Base-by-base conservation (phyloP, 352 stramenopile genomes). In the Globisporangium nagaii region DNA sequence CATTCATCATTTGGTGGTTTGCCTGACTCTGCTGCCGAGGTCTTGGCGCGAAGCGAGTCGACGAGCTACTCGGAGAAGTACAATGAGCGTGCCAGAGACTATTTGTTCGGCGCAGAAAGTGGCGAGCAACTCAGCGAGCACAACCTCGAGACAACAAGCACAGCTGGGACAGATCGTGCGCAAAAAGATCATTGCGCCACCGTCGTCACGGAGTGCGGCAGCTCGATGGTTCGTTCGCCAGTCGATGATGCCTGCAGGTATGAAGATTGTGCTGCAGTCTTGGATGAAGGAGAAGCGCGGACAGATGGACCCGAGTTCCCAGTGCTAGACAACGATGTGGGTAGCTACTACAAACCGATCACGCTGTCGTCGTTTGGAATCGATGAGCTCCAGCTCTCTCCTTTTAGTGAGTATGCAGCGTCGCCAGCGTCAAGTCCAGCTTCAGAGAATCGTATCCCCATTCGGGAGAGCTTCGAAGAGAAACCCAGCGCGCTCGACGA, bases 341-440 rank as follows among this genome's bases (percentile, higher is more conserved):
- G 41, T 1, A 41, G 25, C 1, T 75, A 62, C 32, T 66, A 63
- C 36, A 39, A 64, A 27, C 62, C 74, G 22, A 68, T 83, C 28
- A 81, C 71, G 1, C 28, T 85, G 28, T 53, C 49, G 19, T 77
- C 70, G 2, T 56, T 83, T 32, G 72, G 72, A 4, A 86, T 78
- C 30, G 40, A 67, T 8, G 70, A 81, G 52, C 28, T 83, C 13
- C 60, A 79, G 41, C 19, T 81, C 2, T 83, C 74, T 28, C 69
- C 71, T 11, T 13, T 69, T 34, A 45, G 32, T 25, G 60, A 49
- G 9, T 9, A 15, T 13, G 2, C 34, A 15, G 35, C 47, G 19
- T 37, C 34, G 32, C 22, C 31, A 5, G 8, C 34, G 17, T 12
- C 34, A 45, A 31, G 5, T 31, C 32, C 27, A 35, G 24, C 22